These are phyloP conservation scores for Komagataella kurtzmanii DNA, from an alignment of 805 yeast species.

Conservation along the genomic window DNA sequence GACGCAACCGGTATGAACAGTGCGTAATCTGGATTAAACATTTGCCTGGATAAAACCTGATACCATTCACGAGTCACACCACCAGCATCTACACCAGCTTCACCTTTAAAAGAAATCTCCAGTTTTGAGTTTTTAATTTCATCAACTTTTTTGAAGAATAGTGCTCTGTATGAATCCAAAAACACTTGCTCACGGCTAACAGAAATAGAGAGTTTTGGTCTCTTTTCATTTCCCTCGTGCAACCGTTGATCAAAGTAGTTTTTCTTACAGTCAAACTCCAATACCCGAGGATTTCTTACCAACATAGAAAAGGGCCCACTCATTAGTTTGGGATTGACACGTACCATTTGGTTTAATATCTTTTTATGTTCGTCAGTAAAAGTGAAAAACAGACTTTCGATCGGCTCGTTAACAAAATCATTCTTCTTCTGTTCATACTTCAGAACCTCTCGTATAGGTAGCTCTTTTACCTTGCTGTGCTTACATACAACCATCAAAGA, in stretches of 20 bases:
- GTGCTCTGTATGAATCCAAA: conserved; percentile 73
- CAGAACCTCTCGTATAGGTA: conserved; percentile 36
- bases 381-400: conserved; percentile 66
- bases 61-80: conserved; percentile 98
- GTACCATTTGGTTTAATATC: conserved; percentile 80
- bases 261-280: conserved; percentile 91
- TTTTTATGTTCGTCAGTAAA: conserved; percentile 85
- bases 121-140: conserved; percentile 62
- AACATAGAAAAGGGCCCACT: conserved; percentile 90
- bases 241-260: conserved; percentile 70
- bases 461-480: conserved; percentile 53
- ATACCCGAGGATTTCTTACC: conserved; percentile 74
- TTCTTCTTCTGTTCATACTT: conserved; percentile 50
- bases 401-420: conserved; percentile 63
- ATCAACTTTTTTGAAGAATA: conserved; percentile 65
- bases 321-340: conserved; percentile 85
- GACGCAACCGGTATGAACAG: conserved; percentile 83
- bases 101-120: conserved; percentile 80
- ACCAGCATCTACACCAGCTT: conserved; percentile 96
- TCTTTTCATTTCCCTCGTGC: conserved; percentile 31
- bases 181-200: conserved; percentile 87
- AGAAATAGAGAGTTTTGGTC: conserved; percentile 41
- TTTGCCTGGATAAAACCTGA: conserved; percentile 84
- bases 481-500: conserved; percentile 94
- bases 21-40: conserved; percentile 94